Percentiles rank a stretch among this genome's conserved stretches.
These are phyloP conservation scores for Volvox carteri DNA, from an alignment of 163 green algal species.

Conservation along the genomic window DNA sequence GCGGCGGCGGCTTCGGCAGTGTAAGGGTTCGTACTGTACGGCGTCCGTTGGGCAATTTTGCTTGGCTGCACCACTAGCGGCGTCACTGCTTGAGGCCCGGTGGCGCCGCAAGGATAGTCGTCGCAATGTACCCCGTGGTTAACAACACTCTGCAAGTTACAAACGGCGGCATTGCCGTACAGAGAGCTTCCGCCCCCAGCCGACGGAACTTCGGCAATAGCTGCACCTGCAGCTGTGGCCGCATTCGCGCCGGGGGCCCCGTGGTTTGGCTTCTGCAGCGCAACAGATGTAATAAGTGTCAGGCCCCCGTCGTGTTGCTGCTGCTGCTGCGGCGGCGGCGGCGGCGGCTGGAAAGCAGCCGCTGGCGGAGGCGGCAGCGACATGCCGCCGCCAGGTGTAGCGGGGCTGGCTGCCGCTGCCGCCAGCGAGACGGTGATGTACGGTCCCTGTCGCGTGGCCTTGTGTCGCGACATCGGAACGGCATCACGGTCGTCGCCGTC, in stretches of 20 bases:
- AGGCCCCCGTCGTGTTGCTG: too few species aligned
- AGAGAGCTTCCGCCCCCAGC: neutral
- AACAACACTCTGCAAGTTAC: too few species aligned
- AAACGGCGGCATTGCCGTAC: neutral
- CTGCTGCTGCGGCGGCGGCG: too few species aligned
- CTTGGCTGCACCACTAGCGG: neutral
- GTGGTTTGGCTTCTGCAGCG: too few species aligned
- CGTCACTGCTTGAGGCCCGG: neutral
- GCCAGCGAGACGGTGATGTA: too few species aligned
- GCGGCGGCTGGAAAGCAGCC: too few species aligned
- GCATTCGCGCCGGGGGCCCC: neutral
- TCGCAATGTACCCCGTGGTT: too few species aligned
- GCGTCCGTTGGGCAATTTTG: neutral
- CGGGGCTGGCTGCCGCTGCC: neutral
- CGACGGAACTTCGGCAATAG: neutral
- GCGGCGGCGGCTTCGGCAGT: neutral
- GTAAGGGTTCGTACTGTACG: conserved; percentile 2
- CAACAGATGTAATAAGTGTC: too few species aligned
- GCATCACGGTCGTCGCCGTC: too few species aligned
- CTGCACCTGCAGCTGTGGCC: neutral
- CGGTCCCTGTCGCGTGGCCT: too few species aligned
- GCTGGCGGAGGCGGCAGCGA: too few species aligned
- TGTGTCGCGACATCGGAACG: too few species aligned
- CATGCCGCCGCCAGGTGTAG: neutral
- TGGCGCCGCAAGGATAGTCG: neutral